Base-by-base conservation (phyloP, 2,329 filamentous ascomycete genomes). In the Hymenotorrendiella dingleyae region DNA sequence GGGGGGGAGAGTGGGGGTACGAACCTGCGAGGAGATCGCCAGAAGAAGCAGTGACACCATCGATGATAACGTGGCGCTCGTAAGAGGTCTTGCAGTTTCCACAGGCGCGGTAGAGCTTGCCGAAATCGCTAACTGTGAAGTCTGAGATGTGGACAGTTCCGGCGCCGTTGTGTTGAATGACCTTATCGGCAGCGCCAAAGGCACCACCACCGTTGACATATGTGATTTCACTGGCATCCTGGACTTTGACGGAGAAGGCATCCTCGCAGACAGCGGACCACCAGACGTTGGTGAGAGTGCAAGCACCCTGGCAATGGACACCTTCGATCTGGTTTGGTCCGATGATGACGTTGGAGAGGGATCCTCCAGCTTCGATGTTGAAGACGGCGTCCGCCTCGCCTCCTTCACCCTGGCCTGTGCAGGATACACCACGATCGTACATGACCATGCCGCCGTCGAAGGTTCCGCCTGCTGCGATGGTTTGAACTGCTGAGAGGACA, bases 101-200 rank as follows among this genome's bases (percentile, higher is more conserved):
- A 54, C 71, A 76, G 46, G 62, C 67, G 41, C 72, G 68, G 44
- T 68, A 69, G 11, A 75, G 58, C 52, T 74, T 75, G 37, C 71
- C 72, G 32, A 67, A 67, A 48, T 64, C 59, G 46, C 62, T 60
- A 42, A 66, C 65, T 33, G 62, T 66, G 53, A 69, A 74, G 49
- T 67, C 49, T 26, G 39, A 45, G 17, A 58, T 43, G 8, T 28
- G 36, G 10, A 57, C 40, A 17, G 63, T 67, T n/a, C 66, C 67
- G 11, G 60, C 61, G 2, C 67, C 67, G 50, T 68, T 69, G 54
- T 64, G 62, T 52, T 69, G 67, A 4, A 56, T 10, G 20, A 55
- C 49, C 54, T 70, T 70, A 45, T 69, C 67, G 0, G 52, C 45
- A 7, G 64, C 67, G 14, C 63, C 56, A 50, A 67, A 67, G 32